Evolutionary conservation across 1,139 yeast species (phyloP).

Genomic region (Groenewaldozyma auringiensis): DNA sequence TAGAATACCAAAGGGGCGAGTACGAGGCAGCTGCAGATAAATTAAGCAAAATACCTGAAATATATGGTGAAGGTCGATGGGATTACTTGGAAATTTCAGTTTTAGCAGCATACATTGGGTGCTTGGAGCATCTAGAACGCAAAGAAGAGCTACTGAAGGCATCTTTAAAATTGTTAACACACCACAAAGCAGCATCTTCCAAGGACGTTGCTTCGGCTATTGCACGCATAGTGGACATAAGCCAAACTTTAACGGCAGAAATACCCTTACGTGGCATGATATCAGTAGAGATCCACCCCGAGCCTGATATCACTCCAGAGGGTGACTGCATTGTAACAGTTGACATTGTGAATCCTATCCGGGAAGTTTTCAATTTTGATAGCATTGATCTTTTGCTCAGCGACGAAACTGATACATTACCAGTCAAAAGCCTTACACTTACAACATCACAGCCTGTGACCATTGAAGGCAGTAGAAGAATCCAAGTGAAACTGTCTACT

Average conservation of each 20-base stretch:
- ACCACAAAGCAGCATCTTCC: slow-evolving; percentile 14
- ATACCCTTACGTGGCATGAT: slow-evolving; percentile 18
- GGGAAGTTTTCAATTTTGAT: slow-evolving; percentile 14
- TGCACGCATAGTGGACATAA: slow-evolving; percentile 11
- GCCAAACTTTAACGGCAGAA: slow-evolving; percentile 9
- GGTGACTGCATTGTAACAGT: slow-evolving; percentile 8
- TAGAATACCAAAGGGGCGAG: slow-evolving; percentile 52
- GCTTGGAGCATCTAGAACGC: slow-evolving; percentile 45
- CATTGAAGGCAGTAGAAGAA: background rate
- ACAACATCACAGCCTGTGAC: background rate
- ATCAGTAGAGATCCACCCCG: slow-evolving; percentile 17
- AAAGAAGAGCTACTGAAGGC: slow-evolving; percentile 21
- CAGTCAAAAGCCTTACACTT: background rate
- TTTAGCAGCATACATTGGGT: slow-evolving; percentile 58
- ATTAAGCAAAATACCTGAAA: slow-evolving; percentile 59
- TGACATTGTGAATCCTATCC: slow-evolving; percentile 3
- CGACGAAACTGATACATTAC: background rate
- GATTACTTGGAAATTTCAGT: slow-evolving; percentile 57
- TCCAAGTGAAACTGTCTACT: slow-evolving; percentile 17
- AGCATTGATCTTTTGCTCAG: slow-evolving; percentile 11
- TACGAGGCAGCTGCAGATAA: slow-evolving; percentile 56
- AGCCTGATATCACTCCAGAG: slow-evolving; percentile 3
- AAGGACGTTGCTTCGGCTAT: slow-evolving; percentile 17
- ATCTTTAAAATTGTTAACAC: slow-evolving; percentile 28
- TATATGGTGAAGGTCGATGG: slow-evolving; percentile 69